These are phyloP conservation scores for Daldinia childiae DNA, from an alignment of 495 filamentous ascomycete species.

Conservation along the genomic window DNA sequence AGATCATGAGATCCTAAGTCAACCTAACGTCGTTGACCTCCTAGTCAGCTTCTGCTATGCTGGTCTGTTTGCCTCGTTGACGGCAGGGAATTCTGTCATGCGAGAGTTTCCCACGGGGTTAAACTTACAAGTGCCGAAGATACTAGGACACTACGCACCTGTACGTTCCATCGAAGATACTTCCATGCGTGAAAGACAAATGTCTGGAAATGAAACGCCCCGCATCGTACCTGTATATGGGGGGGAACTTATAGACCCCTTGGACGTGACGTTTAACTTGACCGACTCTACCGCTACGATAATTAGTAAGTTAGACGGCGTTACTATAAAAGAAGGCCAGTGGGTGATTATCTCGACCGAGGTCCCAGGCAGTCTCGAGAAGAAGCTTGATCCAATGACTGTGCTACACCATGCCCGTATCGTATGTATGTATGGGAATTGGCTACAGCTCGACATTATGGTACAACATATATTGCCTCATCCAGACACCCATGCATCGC, in stretches of 20 bases:
- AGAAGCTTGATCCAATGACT: not conserved
- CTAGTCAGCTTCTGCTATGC: slow-evolving; percentile 84
- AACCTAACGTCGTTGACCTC: slow-evolving; percentile 87
- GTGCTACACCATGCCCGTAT: slow-evolving; percentile 41
- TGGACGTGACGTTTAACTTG: slow-evolving; percentile 22
- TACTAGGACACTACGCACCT: not conserved
- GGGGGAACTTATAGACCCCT: slow-evolving; percentile 24
- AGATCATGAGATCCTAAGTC: slow-evolving; percentile 82
- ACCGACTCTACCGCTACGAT: slow-evolving; percentile 4
- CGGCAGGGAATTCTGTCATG: slow-evolving; percentile 45
- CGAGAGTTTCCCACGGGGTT: slow-evolving; percentile 75
- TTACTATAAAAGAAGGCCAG: slow-evolving; percentile 17
- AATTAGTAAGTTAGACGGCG: not conserved
- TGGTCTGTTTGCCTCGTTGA: slow-evolving; percentile 45
- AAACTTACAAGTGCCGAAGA: slow-evolving; percentile 69
- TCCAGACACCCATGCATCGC: no score
- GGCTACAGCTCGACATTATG: slow-evolving; percentile 24
- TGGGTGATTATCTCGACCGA: slow-evolving; percentile 38
- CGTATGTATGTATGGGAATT: not conserved
- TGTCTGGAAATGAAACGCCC: not conserved
- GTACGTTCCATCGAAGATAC: not conserved
- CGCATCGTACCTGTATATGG: not conserved
- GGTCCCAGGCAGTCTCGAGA: not conserved
- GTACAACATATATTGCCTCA: slow-evolving; percentile 26
- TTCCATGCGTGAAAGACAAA: not conserved